Base-by-base conservation (phyloP, 1,139 yeast genomes). In the Sugiyamaella grinbergsii region DNA sequence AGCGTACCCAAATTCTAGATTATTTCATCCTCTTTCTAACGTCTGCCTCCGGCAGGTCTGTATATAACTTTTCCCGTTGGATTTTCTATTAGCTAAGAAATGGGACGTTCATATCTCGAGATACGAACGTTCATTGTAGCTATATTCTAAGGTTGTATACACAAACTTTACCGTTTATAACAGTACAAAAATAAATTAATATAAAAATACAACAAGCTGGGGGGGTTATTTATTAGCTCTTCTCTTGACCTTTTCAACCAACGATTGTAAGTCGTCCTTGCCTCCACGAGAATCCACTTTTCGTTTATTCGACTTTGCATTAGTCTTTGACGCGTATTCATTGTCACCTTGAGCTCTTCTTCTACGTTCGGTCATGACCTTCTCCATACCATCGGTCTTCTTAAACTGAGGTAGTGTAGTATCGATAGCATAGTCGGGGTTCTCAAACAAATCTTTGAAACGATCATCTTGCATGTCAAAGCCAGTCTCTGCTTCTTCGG, bases 321-420 rank as follows among this genome's bases (percentile, higher is more conserved):
- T 37, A 13, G 42, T 19, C 15, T 37, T 20, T 2, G 20, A 34
- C n/a, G 18, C 41, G n/a, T 38, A 19, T 2, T 34, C 45, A 32
- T 45, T 49, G 15, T 24, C 53, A 15, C 32, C 47, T 37, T 52
- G 57, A 5, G 59, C 54, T 34, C 94, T 78, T 63, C 80, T 80
- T 31, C 84, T 77, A 59, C 95, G 79, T 67, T 89, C 94, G 46
- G 80, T 76, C 70, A 90, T 71, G 47, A 93, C 80, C 67, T 84
- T 78, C 65, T 84, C 83, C 96, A 91, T 90, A 20, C 94, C 89
- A 34, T 81, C 74, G 0, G 98, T 90, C 71, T 85, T 82, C 72
- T 87, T 90, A 74, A 81, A 93, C 65, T 88, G 96, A 16, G 95
- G 85, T 61, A 79, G 82, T 15, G 95, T 84, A 18, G 96, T 93